Conservation (phyloP, 768 basidiomycete genomes). For the Trametes sanguinea region DNA sequence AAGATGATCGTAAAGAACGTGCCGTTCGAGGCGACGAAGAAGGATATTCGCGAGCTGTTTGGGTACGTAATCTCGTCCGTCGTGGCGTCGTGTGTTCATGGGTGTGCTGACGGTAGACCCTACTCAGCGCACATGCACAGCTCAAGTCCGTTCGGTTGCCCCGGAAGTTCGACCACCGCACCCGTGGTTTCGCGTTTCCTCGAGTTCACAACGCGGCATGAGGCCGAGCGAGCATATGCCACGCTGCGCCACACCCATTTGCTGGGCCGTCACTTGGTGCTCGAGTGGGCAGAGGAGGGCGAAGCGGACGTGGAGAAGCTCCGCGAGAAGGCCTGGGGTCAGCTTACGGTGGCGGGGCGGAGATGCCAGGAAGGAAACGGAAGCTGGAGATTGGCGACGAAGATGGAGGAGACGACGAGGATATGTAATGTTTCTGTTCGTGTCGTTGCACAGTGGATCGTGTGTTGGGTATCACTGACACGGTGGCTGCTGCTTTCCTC, state of each 20-base stretch:
- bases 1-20: slow-evolving; percentile 99
- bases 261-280: slow-evolving; percentile 90
- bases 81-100: not conserved
- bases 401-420: slow-evolving; percentile 36
- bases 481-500: no score
- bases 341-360: slow-evolving; percentile 72
- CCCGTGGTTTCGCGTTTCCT: slow-evolving; percentile 97
- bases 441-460: not conserved
- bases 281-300: slow-evolving; percentile 87
- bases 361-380: slow-evolving; percentile 73
- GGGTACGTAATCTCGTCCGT: slow-evolving; percentile 53
- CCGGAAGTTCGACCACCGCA: slow-evolving; percentile 84
- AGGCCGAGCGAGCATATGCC: slow-evolving; percentile 87
- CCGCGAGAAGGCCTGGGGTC: slow-evolving; percentile 77
- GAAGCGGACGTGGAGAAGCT: slow-evolving; percentile 74
- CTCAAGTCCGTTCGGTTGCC: slow-evolving; percentile 95
- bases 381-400: slow-evolving; percentile 55
- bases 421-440: not conserved
- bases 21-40: slow-evolving; percentile 94
- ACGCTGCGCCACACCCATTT: slow-evolving; percentile 93
- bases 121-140: slow-evolving; percentile 76
- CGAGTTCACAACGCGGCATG: slow-evolving; percentile 86
- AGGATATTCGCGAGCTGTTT: slow-evolving; percentile 88
- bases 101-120: not conserved
- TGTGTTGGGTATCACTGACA: no score